These are phyloP conservation scores for Wickerhamiella brachini DNA, from an alignment of 805 yeast genomes.

Conservation along the genomic window DNA sequence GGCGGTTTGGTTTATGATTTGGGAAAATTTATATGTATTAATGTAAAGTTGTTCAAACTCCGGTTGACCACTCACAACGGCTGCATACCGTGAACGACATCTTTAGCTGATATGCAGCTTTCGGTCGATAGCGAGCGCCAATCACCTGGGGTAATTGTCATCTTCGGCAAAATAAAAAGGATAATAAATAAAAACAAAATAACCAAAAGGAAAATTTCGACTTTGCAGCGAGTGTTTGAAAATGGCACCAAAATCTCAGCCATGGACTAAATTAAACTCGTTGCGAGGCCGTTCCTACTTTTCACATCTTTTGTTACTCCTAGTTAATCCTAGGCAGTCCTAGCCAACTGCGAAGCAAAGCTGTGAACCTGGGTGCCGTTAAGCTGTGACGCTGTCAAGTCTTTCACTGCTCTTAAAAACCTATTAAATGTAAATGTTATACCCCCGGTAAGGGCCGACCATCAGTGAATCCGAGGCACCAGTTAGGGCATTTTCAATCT, in stretches of 20 bases:
- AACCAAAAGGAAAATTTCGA: too few relatives aligned
- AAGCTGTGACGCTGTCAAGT: too few relatives aligned
- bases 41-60: neutral
- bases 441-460: slow-evolving; percentile 5
- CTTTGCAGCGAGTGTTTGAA: too few relatives aligned
- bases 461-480: slow-evolving; percentile 6
- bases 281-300: too few relatives aligned
- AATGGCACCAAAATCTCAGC: too few relatives aligned
- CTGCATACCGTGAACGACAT: neutral
- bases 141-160: neutral
- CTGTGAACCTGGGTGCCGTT: neutral
- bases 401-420: too few relatives aligned
- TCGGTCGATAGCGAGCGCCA: neutral
- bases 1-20: neutral
- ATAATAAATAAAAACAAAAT: neutral
- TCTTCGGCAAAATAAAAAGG: neutral
- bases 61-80: neutral
- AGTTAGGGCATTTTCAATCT: slow-evolving; percentile 6
- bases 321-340: too few relatives aligned
- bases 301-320: too few relatives aligned
- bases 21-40: neutral
- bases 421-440: neutral
- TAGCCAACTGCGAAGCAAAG: too few relatives aligned
- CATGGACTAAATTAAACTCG: too few relatives aligned
- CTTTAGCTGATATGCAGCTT: neutral